Percentiles rank a stretch among this genome's conserved stretches.
phyloP scores from a whole-genome alignment of 805 yeast genomes.

The Candida patagonica region DNA sequence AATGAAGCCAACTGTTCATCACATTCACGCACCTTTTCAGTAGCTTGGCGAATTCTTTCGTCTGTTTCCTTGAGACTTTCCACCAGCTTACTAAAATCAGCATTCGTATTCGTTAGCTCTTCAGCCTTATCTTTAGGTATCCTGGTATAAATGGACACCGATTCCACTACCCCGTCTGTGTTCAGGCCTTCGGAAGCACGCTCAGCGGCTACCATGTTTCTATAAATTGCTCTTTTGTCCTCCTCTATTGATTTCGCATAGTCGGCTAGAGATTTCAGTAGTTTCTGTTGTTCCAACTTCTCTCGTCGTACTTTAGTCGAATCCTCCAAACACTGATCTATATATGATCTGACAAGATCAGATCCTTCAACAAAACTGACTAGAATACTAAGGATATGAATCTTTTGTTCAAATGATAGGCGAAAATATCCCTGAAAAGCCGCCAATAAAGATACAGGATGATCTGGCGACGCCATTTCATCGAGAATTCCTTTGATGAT shows the following conservation, averaged over 20 bases:
- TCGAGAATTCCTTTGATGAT: conserved; percentile 44
- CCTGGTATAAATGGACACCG: no score
- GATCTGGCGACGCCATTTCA: conserved; percentile 44
- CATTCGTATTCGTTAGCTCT: conserved; percentile 1
- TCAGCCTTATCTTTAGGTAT: conserved; percentile 1
- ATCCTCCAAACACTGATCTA: conserved; percentile 62
- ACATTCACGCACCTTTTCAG: conserved; percentile 40
- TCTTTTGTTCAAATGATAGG: conserved; percentile 44
- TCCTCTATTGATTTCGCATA: conserved; percentile 39
- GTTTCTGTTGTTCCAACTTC: conserved; percentile 56
- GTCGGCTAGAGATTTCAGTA: conserved; percentile 46
- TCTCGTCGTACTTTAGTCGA: conserved; percentile 54
- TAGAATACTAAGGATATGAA: conserved; percentile 51
- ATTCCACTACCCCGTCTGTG: conserved; percentile 14
- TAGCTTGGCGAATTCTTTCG: conserved; percentile 36
- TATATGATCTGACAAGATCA: conserved; percentile 45
- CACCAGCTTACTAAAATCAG: conserved; percentile 4
- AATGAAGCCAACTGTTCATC: conserved; percentile 44
- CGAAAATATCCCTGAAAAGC: conserved; percentile 48
- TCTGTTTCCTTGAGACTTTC: conserved; percentile 14
- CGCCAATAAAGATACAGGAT: conserved; percentile 39
- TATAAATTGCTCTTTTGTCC: conserved; percentile 28
- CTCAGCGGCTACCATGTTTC: conserved; percentile 1
- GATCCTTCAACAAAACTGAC: conserved; percentile 55
- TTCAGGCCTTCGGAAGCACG: conserved; percentile 1